Evolutionary conservation across 495 filamentous ascomycete genomes (phyloP).

Genomic region (Penicillium bovifimosum): DNA sequence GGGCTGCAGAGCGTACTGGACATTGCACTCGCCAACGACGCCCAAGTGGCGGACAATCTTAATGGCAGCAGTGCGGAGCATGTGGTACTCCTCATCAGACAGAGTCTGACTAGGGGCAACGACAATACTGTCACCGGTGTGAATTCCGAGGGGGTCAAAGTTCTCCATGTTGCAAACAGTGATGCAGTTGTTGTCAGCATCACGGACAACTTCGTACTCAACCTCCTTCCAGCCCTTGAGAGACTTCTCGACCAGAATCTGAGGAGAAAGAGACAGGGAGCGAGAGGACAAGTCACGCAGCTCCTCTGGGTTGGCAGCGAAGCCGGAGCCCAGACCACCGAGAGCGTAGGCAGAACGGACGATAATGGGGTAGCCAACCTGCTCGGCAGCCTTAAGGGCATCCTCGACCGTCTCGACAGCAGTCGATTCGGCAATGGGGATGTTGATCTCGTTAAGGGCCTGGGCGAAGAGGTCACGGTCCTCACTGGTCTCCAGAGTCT

Average conservation of each 20-base stretch:
- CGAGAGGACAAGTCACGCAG: constrained; percentile 86
- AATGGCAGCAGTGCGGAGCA: constrained; percentile 93
- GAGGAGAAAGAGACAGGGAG: constrained; percentile 90
- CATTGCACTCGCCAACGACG: constrained; percentile 96
- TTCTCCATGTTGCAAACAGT: constrained; percentile 99
- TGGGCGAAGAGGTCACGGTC: constrained; percentile 94
- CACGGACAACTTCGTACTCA: constrained; percentile 95
- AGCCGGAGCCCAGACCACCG: constrained; percentile 94
- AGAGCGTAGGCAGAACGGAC: constrained; percentile 94
- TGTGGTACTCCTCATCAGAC: constrained; percentile 97
- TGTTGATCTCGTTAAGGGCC: constrained; percentile 87
- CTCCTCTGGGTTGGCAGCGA: constrained; percentile 89
- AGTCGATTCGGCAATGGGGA: constrained; percentile 93
- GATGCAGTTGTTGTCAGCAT: constrained; percentile 94
- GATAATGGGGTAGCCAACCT: constrained; percentile 94
- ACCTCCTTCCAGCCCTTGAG: constrained; percentile 99
- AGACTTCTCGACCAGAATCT: constrained; percentile 98
- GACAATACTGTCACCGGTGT: constrained; percentile 96
- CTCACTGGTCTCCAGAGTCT: constrained; percentile 90
- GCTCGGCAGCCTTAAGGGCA: constrained; percentile 76
- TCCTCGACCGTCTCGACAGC: constrained; percentile 87
- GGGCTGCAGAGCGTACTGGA: constrained; percentile 93
- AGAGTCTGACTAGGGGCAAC: constrained; percentile 93
- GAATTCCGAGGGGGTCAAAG: constrained; percentile 93
- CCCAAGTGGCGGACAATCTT: constrained; percentile 95